A percentile compares a stretch with the other conserved stretches of the same genome.
Evolutionary conservation across 129 eudicot genomes (phyloP).

Genomic region (Centaurea solstitialis): DNA sequence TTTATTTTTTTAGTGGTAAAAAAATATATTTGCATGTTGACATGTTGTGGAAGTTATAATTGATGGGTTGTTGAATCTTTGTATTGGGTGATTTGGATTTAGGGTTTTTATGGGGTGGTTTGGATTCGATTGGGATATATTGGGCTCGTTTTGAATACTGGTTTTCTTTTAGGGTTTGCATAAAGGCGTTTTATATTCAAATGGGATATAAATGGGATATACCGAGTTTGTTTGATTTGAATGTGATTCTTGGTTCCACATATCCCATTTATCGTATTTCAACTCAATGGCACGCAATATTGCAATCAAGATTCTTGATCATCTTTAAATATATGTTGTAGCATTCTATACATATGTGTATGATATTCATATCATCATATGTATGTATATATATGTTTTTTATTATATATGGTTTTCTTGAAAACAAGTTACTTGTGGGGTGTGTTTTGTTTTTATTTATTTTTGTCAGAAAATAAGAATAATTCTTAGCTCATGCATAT

Average conservation of each 20-base stretch:
- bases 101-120: neutral
- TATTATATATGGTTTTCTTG: conserved; percentile 10
- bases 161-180: neutral
- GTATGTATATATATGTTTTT: neutral
- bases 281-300: neutral
- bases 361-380: neutral
- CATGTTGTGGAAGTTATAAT: neutral
- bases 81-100: neutral
- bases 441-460: conserved; percentile 1
- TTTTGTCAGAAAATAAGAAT: neutral
- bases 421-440: conserved; percentile 5
- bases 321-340: conserved; percentile 6
- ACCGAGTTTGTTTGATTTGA: neutral
- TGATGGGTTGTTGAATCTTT: neutral
- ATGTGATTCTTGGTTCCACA: neutral
- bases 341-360: neutral
- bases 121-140: neutral
- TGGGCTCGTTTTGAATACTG: too few species aligned
- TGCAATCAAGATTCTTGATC: neutral
- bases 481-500: neutral
- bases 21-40: conserved; percentile 23
- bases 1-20: neutral
- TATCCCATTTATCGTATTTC: neutral
- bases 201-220: neutral
- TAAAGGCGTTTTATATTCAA: neutral